Conservation (phyloP, 805 yeast species). For the Monosporozyma servazzii region DNA sequence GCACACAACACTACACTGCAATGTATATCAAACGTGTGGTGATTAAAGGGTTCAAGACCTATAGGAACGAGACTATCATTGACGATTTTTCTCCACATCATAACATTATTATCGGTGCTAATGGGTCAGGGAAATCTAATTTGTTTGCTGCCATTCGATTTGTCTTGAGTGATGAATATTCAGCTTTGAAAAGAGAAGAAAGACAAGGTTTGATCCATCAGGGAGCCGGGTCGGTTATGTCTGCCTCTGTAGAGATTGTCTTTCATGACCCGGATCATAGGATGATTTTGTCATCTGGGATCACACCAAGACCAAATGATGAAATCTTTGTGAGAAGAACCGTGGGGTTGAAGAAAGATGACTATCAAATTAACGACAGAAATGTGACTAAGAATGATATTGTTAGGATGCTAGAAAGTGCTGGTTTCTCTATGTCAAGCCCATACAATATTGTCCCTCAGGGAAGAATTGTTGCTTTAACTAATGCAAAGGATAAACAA, state of each 20-base stretch:
- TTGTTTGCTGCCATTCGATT: slow-evolving; percentile 92
- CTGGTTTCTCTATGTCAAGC: slow-evolving; percentile 83
- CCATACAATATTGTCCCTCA: slow-evolving; percentile 97
- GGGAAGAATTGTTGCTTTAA: slow-evolving; percentile 79
- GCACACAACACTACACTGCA: background rate
- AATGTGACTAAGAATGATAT: slow-evolving; percentile 74
- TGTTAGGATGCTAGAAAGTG: slow-evolving; percentile 74
- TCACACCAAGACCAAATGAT: slow-evolving; percentile 31
- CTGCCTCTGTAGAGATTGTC: slow-evolving; percentile 84
- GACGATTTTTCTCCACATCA: slow-evolving; percentile 71
- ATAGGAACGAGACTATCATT: slow-evolving; percentile 70
- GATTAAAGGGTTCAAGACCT: slow-evolving; percentile 91
- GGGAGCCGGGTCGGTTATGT: slow-evolving; percentile 73
- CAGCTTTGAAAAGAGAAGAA: slow-evolving; percentile 75
- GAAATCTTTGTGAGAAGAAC: slow-evolving; percentile 78
- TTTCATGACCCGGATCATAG: slow-evolving; percentile 75
- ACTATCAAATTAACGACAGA: slow-evolving; percentile 73
- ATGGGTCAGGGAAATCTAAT: slow-evolving; percentile 96
- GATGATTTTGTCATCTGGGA: slow-evolving; percentile 43
- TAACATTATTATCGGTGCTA: slow-evolving; percentile 83
- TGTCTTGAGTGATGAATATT: slow-evolving; percentile 83
- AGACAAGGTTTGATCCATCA: slow-evolving; percentile 82
- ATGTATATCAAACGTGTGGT: slow-evolving; percentile 46
- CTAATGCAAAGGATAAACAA: slow-evolving; percentile 82
- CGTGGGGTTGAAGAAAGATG: slow-evolving; percentile 88